Conservation (phyloP, 2,329 filamentous ascomycete genomes). For the Pyricularia sp. region DNA sequence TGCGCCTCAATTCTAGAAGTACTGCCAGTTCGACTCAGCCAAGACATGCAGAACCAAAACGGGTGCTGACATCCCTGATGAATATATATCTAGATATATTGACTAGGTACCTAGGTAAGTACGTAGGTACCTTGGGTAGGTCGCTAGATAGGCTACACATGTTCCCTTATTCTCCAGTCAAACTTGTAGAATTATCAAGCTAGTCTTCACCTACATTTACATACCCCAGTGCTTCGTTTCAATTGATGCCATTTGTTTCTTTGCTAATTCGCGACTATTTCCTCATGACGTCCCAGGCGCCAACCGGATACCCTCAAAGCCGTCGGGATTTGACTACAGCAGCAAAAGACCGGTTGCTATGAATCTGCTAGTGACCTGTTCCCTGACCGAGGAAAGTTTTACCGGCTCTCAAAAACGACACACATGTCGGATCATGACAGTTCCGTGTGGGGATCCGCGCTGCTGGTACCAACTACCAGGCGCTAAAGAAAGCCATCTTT, state of each 20-base stretch:
- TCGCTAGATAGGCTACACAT: too few species aligned
- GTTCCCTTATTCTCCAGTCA: too few species aligned
- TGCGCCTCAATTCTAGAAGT: not conserved
- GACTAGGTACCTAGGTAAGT: too few species aligned
- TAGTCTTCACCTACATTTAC: too few species aligned
- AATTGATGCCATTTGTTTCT: not conserved
- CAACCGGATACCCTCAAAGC: not conserved
- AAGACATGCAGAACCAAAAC: too few species aligned
- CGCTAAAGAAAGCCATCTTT: not conserved
- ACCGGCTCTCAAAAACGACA: not conserved
- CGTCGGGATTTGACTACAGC: not conserved
- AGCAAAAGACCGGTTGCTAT: not conserved
- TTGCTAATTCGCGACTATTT: not conserved
- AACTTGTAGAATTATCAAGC: too few species aligned
- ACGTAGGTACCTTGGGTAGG: too few species aligned
- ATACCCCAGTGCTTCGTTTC: not conserved
- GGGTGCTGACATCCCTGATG: too few species aligned
- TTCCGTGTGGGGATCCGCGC: not conserved
- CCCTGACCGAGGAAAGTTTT: not conserved
- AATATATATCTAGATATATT: too few species aligned
- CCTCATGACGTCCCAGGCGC: not conserved
- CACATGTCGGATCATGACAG: not conserved
- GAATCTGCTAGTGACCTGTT: not conserved
- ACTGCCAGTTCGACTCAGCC: too few species aligned
- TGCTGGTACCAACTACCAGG: not conserved